Conservation (phyloP, 441 rosid genomes). For the Populus hybrid region DNA sequence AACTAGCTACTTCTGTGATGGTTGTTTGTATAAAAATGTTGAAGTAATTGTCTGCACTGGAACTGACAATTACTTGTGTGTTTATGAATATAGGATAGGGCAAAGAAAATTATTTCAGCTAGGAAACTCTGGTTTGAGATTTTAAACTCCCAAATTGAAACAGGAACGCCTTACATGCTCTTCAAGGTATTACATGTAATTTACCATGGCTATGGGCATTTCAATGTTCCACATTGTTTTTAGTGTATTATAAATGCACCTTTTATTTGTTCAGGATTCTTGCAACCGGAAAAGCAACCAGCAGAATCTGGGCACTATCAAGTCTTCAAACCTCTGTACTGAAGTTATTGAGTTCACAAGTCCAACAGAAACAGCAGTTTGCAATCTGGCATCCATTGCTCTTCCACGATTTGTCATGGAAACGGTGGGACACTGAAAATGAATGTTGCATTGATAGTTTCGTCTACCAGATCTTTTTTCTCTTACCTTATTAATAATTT, state of each 20-base stretch:
- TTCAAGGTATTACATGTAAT: slow-evolving; percentile 44
- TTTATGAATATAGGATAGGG: slow-evolving; percentile 44
- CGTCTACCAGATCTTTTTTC: background rate
- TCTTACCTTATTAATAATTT: background rate
- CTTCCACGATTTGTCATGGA: slow-evolving; percentile 76
- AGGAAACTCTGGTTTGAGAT: slow-evolving; percentile 69
- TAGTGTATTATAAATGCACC: slow-evolving; percentile 41
- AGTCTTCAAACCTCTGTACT: slow-evolving; percentile 86
- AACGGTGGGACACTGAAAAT: slow-evolving; percentile 36
- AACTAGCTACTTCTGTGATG: background rate
- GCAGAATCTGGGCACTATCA: slow-evolving; percentile 93
- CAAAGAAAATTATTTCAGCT: slow-evolving; percentile 61
- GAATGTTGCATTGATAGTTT: slow-evolving; percentile 4
- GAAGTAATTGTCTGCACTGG: background rate
- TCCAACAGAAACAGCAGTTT: slow-evolving; percentile 89
- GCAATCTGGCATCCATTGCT: slow-evolving; percentile 91
- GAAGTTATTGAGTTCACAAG: slow-evolving; percentile 85
- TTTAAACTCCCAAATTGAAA: slow-evolving; percentile 67
- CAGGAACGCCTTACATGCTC: slow-evolving; percentile 82
- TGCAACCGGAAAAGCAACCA: slow-evolving; percentile 89
- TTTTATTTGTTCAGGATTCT: slow-evolving; percentile 60
- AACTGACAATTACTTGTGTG: background rate
- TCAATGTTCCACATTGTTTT: slow-evolving; percentile 32
- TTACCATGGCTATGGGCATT: background rate
- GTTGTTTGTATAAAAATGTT: background rate